Percentiles rank a stretch among this genome's conserved stretches.
Evolutionary conservation across 75 land plant genomes (phyloP).

Genomic region (Selaginella tamariscina): DNA sequence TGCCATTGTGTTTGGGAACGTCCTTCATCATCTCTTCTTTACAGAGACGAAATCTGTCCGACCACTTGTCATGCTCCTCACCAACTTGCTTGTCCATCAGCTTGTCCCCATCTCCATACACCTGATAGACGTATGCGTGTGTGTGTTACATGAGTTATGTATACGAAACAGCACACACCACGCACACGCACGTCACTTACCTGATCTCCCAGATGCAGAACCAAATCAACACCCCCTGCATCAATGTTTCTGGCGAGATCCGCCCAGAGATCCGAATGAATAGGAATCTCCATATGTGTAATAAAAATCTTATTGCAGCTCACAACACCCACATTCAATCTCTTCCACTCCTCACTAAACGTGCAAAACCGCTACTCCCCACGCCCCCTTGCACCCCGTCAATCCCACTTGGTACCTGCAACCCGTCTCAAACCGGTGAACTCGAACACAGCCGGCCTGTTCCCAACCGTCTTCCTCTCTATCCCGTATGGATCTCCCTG

Average conservation of each 20-base stretch:
- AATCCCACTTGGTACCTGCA: background rate
- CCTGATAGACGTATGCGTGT: background rate
- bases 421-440: background rate
- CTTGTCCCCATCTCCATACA: constrained; percentile 10
- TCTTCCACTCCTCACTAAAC: background rate
- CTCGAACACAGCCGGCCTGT: background rate
- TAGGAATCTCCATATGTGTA: background rate
- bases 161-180: no score
- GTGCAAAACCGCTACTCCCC: background rate
- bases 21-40: constrained; percentile 5
- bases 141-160: no score
- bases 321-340: constrained; percentile 2
- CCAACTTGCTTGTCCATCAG: background rate
- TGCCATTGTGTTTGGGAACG: background rate
- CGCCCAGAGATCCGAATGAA: constrained; percentile 5
- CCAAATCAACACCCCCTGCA: background rate
- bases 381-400: background rate
- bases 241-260: background rate
- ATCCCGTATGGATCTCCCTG: background rate
- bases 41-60: background rate
- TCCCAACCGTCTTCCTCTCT: constrained; percentile 19
- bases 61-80: background rate
- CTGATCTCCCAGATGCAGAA: constrained; percentile 12
- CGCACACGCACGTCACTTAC: no score
- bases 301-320: constrained; percentile 10